These are phyloP conservation scores for Quercus agrifolia DNA, from an alignment of 306 rosid genomes.

Conservation along the genomic window DNA sequence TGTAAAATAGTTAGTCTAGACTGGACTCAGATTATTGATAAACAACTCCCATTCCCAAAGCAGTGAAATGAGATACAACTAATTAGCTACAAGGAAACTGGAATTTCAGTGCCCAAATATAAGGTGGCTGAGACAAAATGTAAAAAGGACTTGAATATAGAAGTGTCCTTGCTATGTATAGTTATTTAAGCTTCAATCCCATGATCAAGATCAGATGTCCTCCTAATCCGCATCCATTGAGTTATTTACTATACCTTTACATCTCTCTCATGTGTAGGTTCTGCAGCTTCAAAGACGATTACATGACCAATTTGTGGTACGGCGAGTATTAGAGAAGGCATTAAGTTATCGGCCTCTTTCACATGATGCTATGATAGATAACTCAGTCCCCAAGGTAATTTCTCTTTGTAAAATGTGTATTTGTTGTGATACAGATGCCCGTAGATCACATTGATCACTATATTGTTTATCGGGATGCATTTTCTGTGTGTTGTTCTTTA, in stretches of 20 bases:
- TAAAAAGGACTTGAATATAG: too few species aligned
- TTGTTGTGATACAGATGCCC: background rate
- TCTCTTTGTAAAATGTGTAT: background rate
- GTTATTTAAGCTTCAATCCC: background rate
- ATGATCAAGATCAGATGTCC: background rate
- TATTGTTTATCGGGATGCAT: background rate
- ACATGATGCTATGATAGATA: slow-evolving; percentile 37
- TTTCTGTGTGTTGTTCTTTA: background rate
- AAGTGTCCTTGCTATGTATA: background rate
- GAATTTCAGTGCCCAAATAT: too few species aligned
- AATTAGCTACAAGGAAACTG: too few species aligned
- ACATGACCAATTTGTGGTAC: slow-evolving; percentile 58
- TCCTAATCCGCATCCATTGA: background rate
- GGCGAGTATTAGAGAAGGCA: slow-evolving; percentile 68
- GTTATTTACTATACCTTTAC: slow-evolving; percentile 12
- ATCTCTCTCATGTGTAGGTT: slow-evolving; percentile 48
- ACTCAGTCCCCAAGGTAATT: slow-evolving; percentile 69
- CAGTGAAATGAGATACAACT: too few species aligned
- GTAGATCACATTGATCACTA: background rate
- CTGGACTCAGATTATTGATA: too few species aligned
- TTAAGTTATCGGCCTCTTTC: slow-evolving; percentile 50
- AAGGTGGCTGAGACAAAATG: too few species aligned
- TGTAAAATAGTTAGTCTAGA: background rate
- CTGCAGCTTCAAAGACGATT: slow-evolving; percentile 67
- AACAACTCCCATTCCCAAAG: too few species aligned